These are phyloP conservation scores for Rhodosporidiobolus odoratus DNA, from an alignment of 768 basidiomycete genomes.

Conservation along the genomic window DNA sequence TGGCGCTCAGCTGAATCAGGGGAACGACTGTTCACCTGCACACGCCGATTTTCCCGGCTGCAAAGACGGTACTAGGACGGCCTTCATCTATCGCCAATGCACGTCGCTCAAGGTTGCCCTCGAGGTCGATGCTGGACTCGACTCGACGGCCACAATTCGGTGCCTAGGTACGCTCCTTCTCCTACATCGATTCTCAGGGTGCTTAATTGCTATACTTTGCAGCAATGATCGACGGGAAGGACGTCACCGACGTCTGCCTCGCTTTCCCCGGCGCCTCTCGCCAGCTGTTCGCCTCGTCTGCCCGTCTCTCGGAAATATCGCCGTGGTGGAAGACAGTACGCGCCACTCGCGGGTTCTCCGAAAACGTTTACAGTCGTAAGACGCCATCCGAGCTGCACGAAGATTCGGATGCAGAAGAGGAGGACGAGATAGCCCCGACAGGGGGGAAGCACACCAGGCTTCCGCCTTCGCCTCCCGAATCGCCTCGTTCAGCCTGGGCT, in stretches of 20 bases:
- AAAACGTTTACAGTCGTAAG: background rate
- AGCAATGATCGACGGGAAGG: slow-evolving; percentile 4
- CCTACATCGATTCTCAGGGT: background rate
- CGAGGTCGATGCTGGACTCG: too few species aligned
- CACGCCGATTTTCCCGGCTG: too few species aligned
- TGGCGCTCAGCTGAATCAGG: too few species aligned
- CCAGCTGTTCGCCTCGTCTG: slow-evolving; percentile 7
- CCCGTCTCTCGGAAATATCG: background rate
- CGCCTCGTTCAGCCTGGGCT: too few species aligned
- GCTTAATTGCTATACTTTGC: too few species aligned
- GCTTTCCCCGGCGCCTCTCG: slow-evolving; percentile 1
- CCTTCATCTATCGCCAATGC: too few species aligned
- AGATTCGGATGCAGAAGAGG: slow-evolving; percentile 12
- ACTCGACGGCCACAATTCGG: too few species aligned
- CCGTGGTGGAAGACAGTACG: slow-evolving; percentile 17
- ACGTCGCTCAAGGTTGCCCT: too few species aligned
- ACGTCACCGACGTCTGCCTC: slow-evolving; percentile 18
- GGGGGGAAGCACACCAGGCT: background rate
- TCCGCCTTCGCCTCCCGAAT: background rate
- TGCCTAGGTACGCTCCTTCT: background rate
- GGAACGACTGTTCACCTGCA: too few species aligned
- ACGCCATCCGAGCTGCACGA: background rate
- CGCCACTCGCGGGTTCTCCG: background rate
- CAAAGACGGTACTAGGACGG: too few species aligned
- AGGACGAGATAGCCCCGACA: background rate